Conservation (phyloP, 192 early-diverging fungal species). For the Thamnidium elegans region DNA sequence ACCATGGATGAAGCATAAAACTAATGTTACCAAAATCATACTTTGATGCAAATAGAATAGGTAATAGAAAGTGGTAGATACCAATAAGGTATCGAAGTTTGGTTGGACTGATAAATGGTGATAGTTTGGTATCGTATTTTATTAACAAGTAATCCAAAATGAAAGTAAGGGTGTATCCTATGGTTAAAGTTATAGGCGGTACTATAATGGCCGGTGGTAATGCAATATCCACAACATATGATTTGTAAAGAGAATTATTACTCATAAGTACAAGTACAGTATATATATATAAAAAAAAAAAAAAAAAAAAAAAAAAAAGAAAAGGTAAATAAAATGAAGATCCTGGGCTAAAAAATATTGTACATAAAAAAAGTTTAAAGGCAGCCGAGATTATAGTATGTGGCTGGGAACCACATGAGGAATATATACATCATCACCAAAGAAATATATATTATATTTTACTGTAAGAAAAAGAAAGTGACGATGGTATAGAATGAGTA, state of each 20-base stretch:
- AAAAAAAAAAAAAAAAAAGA: background rate
- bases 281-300: no score
- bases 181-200: background rate
- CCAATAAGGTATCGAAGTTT: background rate
- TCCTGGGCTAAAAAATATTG: no score
- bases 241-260: background rate
- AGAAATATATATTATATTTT: no score
- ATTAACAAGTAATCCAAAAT: conserved; percentile 3
- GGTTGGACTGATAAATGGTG: background rate
- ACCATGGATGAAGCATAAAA: conserved; percentile 14
- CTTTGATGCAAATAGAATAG: background rate
- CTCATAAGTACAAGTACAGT: background rate
- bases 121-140: background rate
- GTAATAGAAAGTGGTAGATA: background rate
- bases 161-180: background rate
- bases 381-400: no score
- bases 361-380: no score
- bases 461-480: no score
- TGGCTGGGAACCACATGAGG: no score
- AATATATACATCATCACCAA: no score
- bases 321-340: background rate
- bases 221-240: background rate
- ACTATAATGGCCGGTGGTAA: conserved; percentile 1
- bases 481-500: no score
- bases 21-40: conserved; percentile 3